Percentiles rank a stretch among this genome's conserved stretches.
These are phyloP conservation scores for Lecanicillium sp. DNA, from an alignment of 2,329 filamentous ascomycete species.

Conservation along the genomic window DNA sequence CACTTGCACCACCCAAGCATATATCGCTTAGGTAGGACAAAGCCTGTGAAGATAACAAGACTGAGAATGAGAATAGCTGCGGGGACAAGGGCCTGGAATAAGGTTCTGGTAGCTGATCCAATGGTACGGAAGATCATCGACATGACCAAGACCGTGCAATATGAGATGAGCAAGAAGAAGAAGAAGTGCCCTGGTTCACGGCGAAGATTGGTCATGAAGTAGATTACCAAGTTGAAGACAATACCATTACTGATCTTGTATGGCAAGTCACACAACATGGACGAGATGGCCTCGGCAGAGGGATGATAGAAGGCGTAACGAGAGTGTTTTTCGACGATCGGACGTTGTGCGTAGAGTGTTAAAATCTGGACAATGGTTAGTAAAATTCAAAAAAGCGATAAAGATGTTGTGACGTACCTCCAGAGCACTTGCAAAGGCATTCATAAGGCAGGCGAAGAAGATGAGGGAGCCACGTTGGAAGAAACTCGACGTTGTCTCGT, in stretches of 20 bases:
- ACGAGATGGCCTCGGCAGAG: slow-evolving; percentile 78
- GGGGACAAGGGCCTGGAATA: slow-evolving; percentile 58
- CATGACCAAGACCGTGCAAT: slow-evolving; percentile 69
- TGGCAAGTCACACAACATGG: slow-evolving; percentile 80
- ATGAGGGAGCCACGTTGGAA: slow-evolving; percentile 72
- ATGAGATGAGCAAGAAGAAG: slow-evolving; percentile 74
- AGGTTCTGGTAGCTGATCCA: slow-evolving; percentile 66
- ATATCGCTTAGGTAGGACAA: slow-evolving; percentile 58
- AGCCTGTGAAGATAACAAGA: slow-evolving; percentile 65
- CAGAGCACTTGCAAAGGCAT: slow-evolving; percentile 73
- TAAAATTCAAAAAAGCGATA: too few species aligned
- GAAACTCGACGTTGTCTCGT: slow-evolving; percentile 62
- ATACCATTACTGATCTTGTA: slow-evolving; percentile 75
- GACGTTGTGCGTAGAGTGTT: slow-evolving; percentile 79
- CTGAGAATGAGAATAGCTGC: slow-evolving; percentile 57
- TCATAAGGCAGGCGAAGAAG: slow-evolving; percentile 84
- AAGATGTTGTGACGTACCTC: slow-evolving; percentile 45
- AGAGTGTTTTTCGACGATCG: slow-evolving; percentile 85
- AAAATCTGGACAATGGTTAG: slow-evolving; percentile 51
- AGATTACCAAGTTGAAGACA: slow-evolving; percentile 72
- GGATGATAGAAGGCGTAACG: slow-evolving; percentile 87
- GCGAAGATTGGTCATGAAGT: slow-evolving; percentile 81
- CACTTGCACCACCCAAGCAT: slow-evolving; percentile 78
- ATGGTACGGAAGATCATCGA: slow-evolving; percentile 83
- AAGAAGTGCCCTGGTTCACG: slow-evolving; percentile 74